Percentiles rank a stretch among this genome's conserved stretches.
Conservation (phyloP, 495 filamentous ascomycete genomes). For the Aspergillus panamensis region DNA sequence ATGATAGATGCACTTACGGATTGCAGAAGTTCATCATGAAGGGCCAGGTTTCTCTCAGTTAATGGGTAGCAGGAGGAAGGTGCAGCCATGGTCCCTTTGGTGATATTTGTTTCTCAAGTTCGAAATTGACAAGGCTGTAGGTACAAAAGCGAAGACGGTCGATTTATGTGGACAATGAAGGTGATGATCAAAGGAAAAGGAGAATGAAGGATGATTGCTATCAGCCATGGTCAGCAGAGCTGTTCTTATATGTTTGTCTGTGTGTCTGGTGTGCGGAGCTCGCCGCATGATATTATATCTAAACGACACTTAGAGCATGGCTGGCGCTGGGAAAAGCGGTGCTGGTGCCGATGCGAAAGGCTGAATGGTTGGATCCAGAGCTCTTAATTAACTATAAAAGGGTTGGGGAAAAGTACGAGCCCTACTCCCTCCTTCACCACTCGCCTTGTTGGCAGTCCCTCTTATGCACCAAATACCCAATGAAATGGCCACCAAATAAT, state of each 20-base stretch:
- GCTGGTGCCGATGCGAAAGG: neutral
- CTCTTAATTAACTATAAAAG: neutral
- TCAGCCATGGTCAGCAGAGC: conserved; percentile 1
- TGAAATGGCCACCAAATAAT: neutral
- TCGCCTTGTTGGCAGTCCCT: neutral
- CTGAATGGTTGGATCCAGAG: neutral
- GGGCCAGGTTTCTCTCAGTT: conserved; percentile 18
- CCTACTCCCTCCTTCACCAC: neutral
- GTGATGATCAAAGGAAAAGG: neutral
- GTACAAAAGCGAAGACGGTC: neutral
- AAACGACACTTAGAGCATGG: neutral
- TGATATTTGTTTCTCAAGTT: neutral
- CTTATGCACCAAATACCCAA: neutral
- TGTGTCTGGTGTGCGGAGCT: neutral
- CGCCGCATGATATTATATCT: neutral
- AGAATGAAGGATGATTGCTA: neutral
- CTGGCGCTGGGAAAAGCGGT: neutral
- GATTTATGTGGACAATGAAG: neutral
- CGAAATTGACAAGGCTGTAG: neutral
- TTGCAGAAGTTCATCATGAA: conserved; percentile 12
- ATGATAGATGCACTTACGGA: conserved; percentile 9
- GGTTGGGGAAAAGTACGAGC: neutral
- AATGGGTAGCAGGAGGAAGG: conserved; percentile 1
- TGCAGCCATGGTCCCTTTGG: neutral
- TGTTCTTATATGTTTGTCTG: conserved; percentile 5